These are phyloP conservation scores for Capsicum chinense DNA, from an alignment of 257 asterid genomes.

Conservation along the genomic window DNA sequence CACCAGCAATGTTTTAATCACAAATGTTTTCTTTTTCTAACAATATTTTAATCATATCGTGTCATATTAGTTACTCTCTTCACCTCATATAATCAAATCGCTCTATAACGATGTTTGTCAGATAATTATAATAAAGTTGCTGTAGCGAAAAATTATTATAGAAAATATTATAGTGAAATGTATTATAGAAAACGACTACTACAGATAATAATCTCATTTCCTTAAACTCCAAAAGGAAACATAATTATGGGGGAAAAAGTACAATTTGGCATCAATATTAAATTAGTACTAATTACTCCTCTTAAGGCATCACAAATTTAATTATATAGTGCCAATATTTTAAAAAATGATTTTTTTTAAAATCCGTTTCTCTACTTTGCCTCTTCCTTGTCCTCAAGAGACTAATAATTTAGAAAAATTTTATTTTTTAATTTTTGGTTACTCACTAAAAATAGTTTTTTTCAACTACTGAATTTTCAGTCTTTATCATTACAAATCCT, in stretches of 20 bases:
- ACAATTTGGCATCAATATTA: background rate
- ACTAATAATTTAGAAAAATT: background rate
- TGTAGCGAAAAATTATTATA: background rate
- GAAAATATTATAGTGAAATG: background rate
- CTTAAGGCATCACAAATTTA: background rate
- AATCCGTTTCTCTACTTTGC: background rate
- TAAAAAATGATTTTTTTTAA: background rate
- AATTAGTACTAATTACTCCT: background rate
- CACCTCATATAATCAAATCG: background rate
- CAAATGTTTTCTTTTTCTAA: background rate
- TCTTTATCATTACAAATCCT: background rate
- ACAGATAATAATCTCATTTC: background rate
- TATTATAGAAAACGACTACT: background rate
- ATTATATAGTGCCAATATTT: background rate
- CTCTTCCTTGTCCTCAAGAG: background rate
- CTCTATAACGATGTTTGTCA: background rate
- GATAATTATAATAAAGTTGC: background rate
- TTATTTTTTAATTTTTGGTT: background rate
- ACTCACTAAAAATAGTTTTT: background rate
- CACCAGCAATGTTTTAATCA: too few relatives aligned
- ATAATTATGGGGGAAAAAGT: background rate
- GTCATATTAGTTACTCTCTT: background rate
- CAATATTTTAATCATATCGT: background rate
- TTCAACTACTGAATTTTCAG: conserved; percentile 19
- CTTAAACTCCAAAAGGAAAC: background rate